Conservation (phyloP, 345 rosid genomes). For the Populus pruinosa region DNA sequence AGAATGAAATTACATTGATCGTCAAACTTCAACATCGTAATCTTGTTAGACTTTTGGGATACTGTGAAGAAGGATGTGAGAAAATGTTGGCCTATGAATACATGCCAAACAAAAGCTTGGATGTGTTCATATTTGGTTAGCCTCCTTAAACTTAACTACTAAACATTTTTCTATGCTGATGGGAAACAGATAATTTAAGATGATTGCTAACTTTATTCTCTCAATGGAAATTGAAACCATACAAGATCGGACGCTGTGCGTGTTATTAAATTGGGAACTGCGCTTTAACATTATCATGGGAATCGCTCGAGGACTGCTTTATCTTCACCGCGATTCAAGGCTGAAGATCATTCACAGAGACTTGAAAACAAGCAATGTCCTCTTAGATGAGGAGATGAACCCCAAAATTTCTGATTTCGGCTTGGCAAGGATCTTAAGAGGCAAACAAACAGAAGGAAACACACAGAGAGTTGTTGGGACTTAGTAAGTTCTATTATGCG, state of each 20-base stretch:
- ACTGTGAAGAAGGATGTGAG: conserved; percentile 42
- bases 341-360: conserved; percentile 29
- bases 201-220: not conserved
- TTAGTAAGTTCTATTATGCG: conserved; percentile 7
- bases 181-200: not conserved
- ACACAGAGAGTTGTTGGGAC: conserved; percentile 23
- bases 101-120: conserved; percentile 62
- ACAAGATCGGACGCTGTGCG: conserved; percentile 2
- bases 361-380: conserved; percentile 23
- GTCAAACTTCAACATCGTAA: conserved; percentile 59
- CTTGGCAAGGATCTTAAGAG: conserved; percentile 25
- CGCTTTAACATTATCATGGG: conserved; percentile 22
- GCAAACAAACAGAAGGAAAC: conserved; percentile 19
- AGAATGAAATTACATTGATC: conserved; percentile 50
- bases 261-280: conserved; percentile 13
- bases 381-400: conserved; percentile 18
- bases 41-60: conserved; percentile 55
- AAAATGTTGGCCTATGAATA: conserved; percentile 55
- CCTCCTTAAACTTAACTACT: not conserved
- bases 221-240: not conserved
- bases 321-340: conserved; percentile 30
- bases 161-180: not conserved
- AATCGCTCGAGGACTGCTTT: conserved; percentile 22
- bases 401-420: conserved; percentile 29
- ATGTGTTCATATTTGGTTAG: conserved; percentile 53